Base-by-base conservation (phyloP, 1,284 basidiomycete genomes). In the Boletus mariae region DNA sequence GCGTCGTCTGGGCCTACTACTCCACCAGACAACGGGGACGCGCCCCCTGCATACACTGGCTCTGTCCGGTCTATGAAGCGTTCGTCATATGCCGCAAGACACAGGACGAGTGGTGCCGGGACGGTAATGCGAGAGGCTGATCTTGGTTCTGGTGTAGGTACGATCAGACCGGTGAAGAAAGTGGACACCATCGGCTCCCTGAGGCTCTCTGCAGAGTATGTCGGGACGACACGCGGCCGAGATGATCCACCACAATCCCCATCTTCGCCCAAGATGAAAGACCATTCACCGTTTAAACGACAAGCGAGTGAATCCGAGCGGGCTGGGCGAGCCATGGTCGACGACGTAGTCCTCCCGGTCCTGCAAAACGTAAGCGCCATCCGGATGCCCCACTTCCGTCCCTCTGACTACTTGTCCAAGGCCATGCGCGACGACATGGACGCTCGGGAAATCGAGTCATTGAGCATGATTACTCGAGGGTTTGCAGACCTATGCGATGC, bases 161-260 rank as follows among this genome's bases (percentile, higher is more conserved):
- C 94, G 1, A 91, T 97, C 61, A 81, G 94, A 53, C 94, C 94
- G 0, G 86, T 96, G 58, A 95, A 95, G 77, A 92, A 92, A 64
- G 85, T 95, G 23, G 92, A 97, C 66, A 80, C 86, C 1, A 76
- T 79, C 5, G 84, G 86, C 11, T 92, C 90, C 1, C 72, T 93
- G n/a, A 77, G 85, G 54, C 68, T 92, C 37, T 94, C 92, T 6
- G 77, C 84, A 17, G 92, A 92, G 60, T 94, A 82, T 66, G 84
- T 94, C 25, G 92, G 91, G 20, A 87, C 77, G 57, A 65, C 84
- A 53, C 76, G 85, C 53, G 66, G 71, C 47, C 78, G 77, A 63
- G 83, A 86, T 50, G 77, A 74, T 10, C 73, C 73, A 45, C 60
- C 67, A 23, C 57, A 56, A 55, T 71, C 70, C 6, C 78, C 77